Evolutionary conservation across 148 eudicot genomes (phyloP), one percentile per base, ranked within the genome.

Genomic region (Vaccinium vitisidaea): DNA sequence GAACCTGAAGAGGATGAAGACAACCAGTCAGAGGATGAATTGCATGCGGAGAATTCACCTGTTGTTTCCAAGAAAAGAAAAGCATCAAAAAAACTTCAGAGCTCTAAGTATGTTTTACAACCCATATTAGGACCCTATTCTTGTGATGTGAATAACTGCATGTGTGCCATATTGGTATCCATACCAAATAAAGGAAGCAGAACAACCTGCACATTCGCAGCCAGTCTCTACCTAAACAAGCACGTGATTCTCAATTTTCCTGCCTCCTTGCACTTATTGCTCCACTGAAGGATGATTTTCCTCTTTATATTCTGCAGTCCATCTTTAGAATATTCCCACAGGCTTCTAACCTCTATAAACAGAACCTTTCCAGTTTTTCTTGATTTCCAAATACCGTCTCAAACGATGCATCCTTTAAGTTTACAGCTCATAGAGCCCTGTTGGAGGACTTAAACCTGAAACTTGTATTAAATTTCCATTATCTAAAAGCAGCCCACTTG

Each of bases 1-100:
- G 93, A 90, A 87, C 10, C 76, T 71, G 90, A 89, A 56, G 88
- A 88, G 76, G 88, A 86, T 76, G 88, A 89, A 84, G 91, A 88
- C 65, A 84, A 84, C 83, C 75, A 79, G 78, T 75, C 84, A 80
- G 61, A 54, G 50, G 87, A 81, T 69, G 27, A 14, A 75, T 82
- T 83, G 74, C 86, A 73, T 30, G 86, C 78, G 61, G 88, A 87
- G 48, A 85, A 56, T 69, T 75, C 83, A 36, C 70, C 87, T 27
- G 86, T 75, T 63, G 82, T 61, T 65, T 85, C 90, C 71, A 95
- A 89, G 88, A 93, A 95, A 88, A 88, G 96, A 89, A 95, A 95
- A 90, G 91, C 93, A 46, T 80, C 90, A n/a, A 85, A 84, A 65
- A 89, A 86, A 73, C 84, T 87, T 84, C 86, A 86, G 86, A 88